Base-by-base conservation (phyloP, 352 stramenopile species). In the Globisporangium recalcitrans region DNA sequence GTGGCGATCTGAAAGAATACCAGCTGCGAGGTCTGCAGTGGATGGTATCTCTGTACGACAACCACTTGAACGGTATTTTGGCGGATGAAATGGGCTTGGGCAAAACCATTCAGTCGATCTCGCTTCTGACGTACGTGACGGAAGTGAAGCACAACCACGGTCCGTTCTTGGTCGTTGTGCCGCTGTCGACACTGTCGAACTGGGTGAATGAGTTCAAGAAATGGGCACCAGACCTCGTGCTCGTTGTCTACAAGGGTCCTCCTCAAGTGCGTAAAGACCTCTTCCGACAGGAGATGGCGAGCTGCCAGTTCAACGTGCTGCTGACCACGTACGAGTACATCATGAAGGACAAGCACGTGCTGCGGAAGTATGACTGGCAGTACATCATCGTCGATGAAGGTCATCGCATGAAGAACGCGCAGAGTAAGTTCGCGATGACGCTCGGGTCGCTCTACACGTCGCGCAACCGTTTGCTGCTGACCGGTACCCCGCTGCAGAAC, bases 21-120 rank as follows among this genome's bases (percentile, higher is more conserved):
- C 98, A 99, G 75, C 60, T 99, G 48, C 96, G 98, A 59, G 97
- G 97, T 21, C 74, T 99, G 47, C 98, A 99, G 74, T 99, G 98
- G 98, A 99, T 99, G 95, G 97, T 99, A 47, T 96, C 97, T 34
- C 80, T 99, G 29, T 97, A 98, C 54, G 88, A 99, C 67, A 98
- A 99, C 67, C 95, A 97, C 51, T 74, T 99, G 51, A 99, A 99
- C 76, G 97, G 97, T 29, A 99, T 99, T 65, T 72, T 99, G 40
- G 97, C 97, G 0, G 97, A 99, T 80, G 97, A 98, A 70, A 98
- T 98, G 95, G 91, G 94, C 54, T 70, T 95, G 7, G 86, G 86
- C 22, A 95, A 95, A 63, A 95, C 86, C 9, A 95, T 95, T 58
- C 86, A 95, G 67, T 89, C 82, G 0, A 95, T 95, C 56, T 89